Conservation (phyloP, 1,284 basidiomycete species). For the Tylopilus microsporus region DNA sequence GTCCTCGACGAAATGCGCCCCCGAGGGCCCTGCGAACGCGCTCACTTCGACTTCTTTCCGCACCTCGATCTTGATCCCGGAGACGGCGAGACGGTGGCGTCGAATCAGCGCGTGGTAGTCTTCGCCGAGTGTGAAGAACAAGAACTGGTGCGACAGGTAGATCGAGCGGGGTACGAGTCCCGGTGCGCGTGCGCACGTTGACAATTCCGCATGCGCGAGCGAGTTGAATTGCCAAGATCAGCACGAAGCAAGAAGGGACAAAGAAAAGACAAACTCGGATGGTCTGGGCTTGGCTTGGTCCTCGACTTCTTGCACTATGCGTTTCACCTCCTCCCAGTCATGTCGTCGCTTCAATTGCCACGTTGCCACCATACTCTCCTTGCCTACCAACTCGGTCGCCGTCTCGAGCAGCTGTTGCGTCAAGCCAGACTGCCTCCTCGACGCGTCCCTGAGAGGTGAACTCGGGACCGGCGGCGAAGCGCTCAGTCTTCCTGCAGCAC, state of each 20-base stretch:
- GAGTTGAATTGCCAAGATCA: conserved; percentile 39
- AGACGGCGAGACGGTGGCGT: conserved; percentile 59
- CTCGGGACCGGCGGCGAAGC: conserved; percentile 17
- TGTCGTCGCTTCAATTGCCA: conserved; percentile 58
- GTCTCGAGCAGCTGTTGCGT: conserved; percentile 40
- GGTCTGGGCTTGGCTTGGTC: conserved; percentile 8
- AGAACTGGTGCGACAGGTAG: conserved; percentile 78
- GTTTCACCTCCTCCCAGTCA: conserved; percentile 55
- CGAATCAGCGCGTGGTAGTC: conserved; percentile 75
- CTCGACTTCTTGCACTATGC: conserved; percentile 25
- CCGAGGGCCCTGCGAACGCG: conserved; percentile 41
- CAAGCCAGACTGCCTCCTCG: conserved; percentile 29
- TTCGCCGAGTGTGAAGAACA: conserved; percentile 72
- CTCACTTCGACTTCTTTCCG: conserved; percentile 67
- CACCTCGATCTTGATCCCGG: conserved; percentile 61
- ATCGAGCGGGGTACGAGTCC: conserved; percentile 65
- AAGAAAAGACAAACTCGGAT: conserved; percentile 19
- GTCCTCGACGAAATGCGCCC: conserved; percentile 49
- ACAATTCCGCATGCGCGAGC: conserved; percentile 75
- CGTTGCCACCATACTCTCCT: conserved; percentile 55
- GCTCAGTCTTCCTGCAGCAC: conserved; percentile 32
- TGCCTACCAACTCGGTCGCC: conserved; percentile 39
- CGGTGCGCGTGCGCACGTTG: conserved; percentile 58
- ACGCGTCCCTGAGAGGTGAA: conserved; percentile 1
- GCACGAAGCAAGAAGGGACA: neutral